A percentile compares a stretch with the other conserved stretches of the same genome.
Conservation (phyloP, 169 alveolate genomes). For the Plasmodium vivax region DNA sequence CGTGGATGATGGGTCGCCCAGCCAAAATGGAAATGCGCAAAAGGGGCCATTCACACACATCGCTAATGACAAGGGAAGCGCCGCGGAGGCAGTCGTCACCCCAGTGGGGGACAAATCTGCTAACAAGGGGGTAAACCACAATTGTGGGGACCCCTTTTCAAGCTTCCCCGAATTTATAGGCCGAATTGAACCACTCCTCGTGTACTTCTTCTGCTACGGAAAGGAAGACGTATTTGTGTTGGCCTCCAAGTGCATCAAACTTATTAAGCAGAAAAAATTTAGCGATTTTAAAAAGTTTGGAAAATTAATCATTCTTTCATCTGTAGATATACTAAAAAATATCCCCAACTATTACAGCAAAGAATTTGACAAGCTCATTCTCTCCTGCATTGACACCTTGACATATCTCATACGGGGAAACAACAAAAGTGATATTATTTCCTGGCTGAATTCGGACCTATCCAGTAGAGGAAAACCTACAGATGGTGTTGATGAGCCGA, state of each 20-base stretch:
- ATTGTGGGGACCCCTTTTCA: not conserved
- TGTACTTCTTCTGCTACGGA: constrained; percentile 70
- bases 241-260: constrained; percentile 61
- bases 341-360: constrained; percentile 71
- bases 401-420: constrained; percentile 45
- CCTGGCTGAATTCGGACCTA: constrained; percentile 56
- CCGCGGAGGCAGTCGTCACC: not conserved
- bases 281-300: constrained; percentile 64
- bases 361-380: constrained; percentile 62
- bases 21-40: not conserved
- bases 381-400: constrained; percentile 52
- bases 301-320: constrained; percentile 46
- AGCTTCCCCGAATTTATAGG: constrained; percentile 23
- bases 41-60: not conserved
- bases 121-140: not conserved
- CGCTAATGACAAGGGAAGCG: not conserved
- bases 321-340: constrained; percentile 69
- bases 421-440: constrained; percentile 22
- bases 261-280: constrained; percentile 37
- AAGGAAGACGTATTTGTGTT: constrained; percentile 67
- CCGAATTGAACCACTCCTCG: constrained; percentile 66
- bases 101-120: not conserved
- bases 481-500: not conserved
- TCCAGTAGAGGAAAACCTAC: not conserved
- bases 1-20: not conserved